Conservation (phyloP, 192 early-diverging fungal genomes). For the Linnemannia exigua region DNA sequence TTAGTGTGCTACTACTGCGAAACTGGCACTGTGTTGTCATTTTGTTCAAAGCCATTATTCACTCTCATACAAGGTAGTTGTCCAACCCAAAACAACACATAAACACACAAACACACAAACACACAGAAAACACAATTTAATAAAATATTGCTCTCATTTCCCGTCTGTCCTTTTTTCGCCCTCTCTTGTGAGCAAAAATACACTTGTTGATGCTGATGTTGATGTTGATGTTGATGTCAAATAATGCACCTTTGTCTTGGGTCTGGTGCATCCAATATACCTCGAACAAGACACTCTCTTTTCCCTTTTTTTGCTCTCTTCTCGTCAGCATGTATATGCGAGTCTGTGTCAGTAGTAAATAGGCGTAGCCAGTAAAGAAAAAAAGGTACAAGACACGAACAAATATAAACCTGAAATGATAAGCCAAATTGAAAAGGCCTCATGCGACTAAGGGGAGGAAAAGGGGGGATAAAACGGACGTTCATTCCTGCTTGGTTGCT, state of each 20-base stretch:
- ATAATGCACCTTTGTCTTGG: not conserved
- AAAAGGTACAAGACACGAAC: not conserved
- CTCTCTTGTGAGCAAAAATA: slow-evolving; percentile 9
- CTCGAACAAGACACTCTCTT: slow-evolving; percentile 6
- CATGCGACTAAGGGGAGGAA: not conserved
- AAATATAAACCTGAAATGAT: not conserved
- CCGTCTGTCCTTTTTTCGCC: slow-evolving; percentile 3
- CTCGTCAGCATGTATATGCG: not conserved
- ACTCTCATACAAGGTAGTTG: not conserved
- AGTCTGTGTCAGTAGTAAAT: not conserved
- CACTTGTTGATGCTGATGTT: not conserved
- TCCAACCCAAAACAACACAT: slow-evolving; percentile 16
- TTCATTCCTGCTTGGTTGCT: not conserved
- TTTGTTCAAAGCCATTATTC: no score
- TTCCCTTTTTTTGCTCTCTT: not conserved
- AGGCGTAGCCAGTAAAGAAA: not conserved
- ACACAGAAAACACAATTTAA: slow-evolving; percentile 31
- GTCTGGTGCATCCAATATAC: slow-evolving; percentile 8
- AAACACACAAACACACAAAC: slow-evolving; percentile 5
- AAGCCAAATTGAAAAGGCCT: not conserved
- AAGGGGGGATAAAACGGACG: not conserved
- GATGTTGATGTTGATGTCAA: not conserved
- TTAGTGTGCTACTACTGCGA: slow-evolving; percentile 2
- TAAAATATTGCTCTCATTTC: slow-evolving; percentile 34
- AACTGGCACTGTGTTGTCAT: not conserved